These are phyloP conservation scores for Leccinum arenicola DNA, from an alignment of 768 basidiomycete species.

Conservation along the genomic window DNA sequence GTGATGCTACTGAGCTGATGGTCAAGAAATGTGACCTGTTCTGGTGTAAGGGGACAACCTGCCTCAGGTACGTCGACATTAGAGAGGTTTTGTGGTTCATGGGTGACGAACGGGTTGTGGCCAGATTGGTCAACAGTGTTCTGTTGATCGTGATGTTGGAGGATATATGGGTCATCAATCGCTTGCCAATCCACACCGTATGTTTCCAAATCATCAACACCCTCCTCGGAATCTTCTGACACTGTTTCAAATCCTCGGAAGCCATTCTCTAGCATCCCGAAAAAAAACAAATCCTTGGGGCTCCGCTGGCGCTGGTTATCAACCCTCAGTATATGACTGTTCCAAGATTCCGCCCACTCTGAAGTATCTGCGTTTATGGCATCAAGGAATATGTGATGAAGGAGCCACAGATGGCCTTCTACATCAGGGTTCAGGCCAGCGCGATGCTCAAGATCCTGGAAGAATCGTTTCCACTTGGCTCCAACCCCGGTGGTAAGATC, in stretches of 20 bases:
- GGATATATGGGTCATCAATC: neutral
- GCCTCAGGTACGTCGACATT: neutral
- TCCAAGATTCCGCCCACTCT: neutral
- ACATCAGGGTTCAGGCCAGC: neutral
- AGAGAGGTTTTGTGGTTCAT: neutral
- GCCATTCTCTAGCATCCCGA: neutral
- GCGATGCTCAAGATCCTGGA: neutral
- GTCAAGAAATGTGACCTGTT: neutral
- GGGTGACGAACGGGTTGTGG: neutral
- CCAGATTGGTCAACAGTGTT: neutral
- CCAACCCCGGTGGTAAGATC: neutral
- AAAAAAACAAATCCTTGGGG: neutral
- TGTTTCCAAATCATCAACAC: neutral
- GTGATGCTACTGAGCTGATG: neutral
- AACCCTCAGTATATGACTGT: neutral
- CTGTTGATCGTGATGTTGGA: neutral
- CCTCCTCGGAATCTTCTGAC: neutral
- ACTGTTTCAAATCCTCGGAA: neutral
- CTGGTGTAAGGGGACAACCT: neutral
- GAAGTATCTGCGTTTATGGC: neutral
- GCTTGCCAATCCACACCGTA: neutral
- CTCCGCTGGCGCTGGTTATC: neutral
- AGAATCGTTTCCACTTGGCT: neutral
- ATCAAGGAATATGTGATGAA: neutral
- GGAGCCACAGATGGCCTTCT: neutral